Evolutionary conservation across 1,284 basidiomycete species (phyloP), one percentile per base, ranked within the genome.

Genomic region (Rugosomyces carneus): DNA sequence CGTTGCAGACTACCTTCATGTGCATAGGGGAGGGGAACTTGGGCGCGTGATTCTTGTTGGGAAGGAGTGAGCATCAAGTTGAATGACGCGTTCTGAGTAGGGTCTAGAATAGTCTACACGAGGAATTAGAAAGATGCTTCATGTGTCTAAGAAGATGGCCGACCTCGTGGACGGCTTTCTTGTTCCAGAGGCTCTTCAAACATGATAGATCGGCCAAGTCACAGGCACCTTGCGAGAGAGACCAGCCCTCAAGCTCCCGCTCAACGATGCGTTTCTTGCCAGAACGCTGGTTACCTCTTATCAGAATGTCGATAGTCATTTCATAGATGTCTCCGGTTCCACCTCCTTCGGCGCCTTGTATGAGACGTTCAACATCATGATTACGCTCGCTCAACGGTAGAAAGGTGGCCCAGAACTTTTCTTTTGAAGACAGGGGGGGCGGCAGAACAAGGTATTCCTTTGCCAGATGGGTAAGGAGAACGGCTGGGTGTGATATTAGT

Each of bases 21-120:
- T 3, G 76, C 86, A 59, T 94, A 95, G 5, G 93, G 93, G 27
- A 95, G 65, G 9, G 89, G 87, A 1, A 95, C 91, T 42, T 79
- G 74, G 0, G 88, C 81, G 42, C 89, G 75, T 11, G 84, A 83
- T 50, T 77, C 75, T 58, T 85, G 81, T 61, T 96, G 93, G n/a
- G 84, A 76, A 11, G 78, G 72, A n/a, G 91, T 94, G 42, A 95
- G 76, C 47, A 70, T 77, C 20, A 96, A 75, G 61, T 94, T 94
- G 73, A 96, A 96, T 0, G 90, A 74, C 6, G 89, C 64, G 53
- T 81, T 75, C 51, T 83, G 77, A 0, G 79, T 81, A 2, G 80
- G 75, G 56, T 84, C 78, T 2, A 66, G 63, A 20, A 67, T 58
- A 37, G 58, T 57, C 70, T 80, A 42, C n/a, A 35, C 23, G 34